These are phyloP conservation scores for Gynochthodes officinalis DNA, from an alignment of 257 asterid species.

Conservation along the genomic window DNA sequence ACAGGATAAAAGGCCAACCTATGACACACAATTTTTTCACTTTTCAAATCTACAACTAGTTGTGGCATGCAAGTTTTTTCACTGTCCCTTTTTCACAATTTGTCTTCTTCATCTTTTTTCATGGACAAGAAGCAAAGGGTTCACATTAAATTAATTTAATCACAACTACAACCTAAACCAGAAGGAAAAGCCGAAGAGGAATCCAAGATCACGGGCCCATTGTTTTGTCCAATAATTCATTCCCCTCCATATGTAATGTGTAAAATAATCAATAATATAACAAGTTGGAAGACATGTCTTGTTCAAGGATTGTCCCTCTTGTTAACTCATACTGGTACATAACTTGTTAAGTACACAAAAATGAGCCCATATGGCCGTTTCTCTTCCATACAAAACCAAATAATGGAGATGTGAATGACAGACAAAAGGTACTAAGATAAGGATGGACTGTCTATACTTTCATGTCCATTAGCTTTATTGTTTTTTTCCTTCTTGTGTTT, in stretches of 20 bases:
- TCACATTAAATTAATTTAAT: too few species aligned
- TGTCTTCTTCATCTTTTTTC: background rate
- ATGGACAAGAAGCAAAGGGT: background rate
- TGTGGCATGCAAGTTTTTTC: too few species aligned
- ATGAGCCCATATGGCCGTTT: background rate
- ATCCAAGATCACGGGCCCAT: constrained; percentile 21
- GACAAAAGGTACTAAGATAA: background rate
- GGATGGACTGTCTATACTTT: background rate
- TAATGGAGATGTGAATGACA: background rate
- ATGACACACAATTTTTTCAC: background rate
- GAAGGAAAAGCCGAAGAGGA: constrained; percentile 11
- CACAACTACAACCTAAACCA: background rate
- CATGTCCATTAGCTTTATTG: too few species aligned
- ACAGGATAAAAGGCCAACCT: background rate
- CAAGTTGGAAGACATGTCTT: background rate
- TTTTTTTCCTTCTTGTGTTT: too few species aligned
- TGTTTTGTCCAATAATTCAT: constrained; percentile 9
- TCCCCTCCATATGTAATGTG: too few species aligned
- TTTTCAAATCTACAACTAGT: background rate
- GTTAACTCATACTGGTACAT: too few species aligned
- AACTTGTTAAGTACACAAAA: background rate
- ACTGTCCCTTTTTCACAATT: background rate
- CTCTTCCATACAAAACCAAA: background rate
- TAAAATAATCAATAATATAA: background rate
- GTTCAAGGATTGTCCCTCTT: background rate